Base-by-base conservation (phyloP, 2,329 filamentous ascomycete genomes). In the Neurospora sp. region DNA sequence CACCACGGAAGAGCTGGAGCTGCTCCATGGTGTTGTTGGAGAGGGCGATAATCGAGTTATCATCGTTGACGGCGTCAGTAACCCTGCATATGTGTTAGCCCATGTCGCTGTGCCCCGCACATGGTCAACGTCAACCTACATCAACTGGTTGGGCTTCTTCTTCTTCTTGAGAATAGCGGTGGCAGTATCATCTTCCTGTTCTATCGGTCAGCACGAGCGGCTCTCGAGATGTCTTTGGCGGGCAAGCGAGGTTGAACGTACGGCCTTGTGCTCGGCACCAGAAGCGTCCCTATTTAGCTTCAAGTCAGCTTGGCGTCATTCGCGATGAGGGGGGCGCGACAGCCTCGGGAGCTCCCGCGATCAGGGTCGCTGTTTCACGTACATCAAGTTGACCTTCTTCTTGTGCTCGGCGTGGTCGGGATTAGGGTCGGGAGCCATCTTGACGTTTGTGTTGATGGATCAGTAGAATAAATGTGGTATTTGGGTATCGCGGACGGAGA, bases 131-230 rank as follows among this genome's bases (percentile, higher is more conserved):
- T 68, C 41, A 36, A 74, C 76, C 82, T 86, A 97, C 93, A 99
- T 97, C 81, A 99, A 84, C 79, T 95, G 96, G 84, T 99, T 99
- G 77, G 94, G 94, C 92, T 99, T 99, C 94, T 99, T 99, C 91
- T 99, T 99, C 88, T 98, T 98, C 87, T 97, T 98, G 78, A 99
- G 88, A 77, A 99, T 99, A 76, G 96, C 96, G 66, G 96, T 99
- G 68, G 96, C 89, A 73, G 91, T 93, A 80, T 97, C 96, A 81
- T 97, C 92, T 77, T 93, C 90, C 90, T 96, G 78, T 71, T 73
- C 65, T 38, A 57, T 39, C 71, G 66, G 71, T 79, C 84, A 67
- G 66, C 76, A 81, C 79, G 76, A 75, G 46, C 6, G 11, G 23
- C 19, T 52, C 46, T 52, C 19, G 46, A 52, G 46, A 28, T 70